Percentiles rank a stretch among this genome's conserved stretches.
Evolutionary conservation across 208 protist genomes (phyloP).

Genomic region (Angomonas deanei): DNA sequence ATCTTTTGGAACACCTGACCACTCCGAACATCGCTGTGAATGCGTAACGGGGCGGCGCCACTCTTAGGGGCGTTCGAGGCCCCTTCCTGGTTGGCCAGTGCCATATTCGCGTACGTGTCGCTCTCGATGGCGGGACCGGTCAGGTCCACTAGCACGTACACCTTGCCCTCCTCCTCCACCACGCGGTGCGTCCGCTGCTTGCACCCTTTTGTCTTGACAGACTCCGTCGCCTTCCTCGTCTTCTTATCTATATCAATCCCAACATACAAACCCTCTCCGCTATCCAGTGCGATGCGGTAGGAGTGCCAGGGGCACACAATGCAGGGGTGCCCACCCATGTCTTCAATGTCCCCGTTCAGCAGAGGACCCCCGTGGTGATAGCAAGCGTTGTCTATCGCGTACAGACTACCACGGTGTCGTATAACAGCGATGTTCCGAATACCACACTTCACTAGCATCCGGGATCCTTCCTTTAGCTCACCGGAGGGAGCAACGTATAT

Average conservation of each 20-base stretch:
- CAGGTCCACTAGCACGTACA: slow-evolving; percentile 62
- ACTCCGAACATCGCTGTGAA: slow-evolving; percentile 54
- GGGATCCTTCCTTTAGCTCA: slow-evolving; percentile 37
- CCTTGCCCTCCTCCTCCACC: slow-evolving; percentile 49
- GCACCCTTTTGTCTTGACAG: slow-evolving; percentile 70
- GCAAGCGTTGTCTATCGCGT: slow-evolving; percentile 89
- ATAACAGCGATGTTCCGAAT: slow-evolving; percentile 82
- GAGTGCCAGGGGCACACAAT: slow-evolving; percentile 89
- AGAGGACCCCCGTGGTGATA: slow-evolving; percentile 90
- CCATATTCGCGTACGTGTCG: slow-evolving; percentile 75
- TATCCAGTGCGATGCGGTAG: slow-evolving; percentile 87
- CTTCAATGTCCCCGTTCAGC: slow-evolving; percentile 88
- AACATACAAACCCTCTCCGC: slow-evolving; percentile 83
- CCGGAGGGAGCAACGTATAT: slow-evolving; percentile 23
- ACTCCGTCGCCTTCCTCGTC: slow-evolving; percentile 26
- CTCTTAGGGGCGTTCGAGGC: slow-evolving; percentile 28
- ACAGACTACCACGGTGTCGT: slow-evolving; percentile 51
- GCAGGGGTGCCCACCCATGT: slow-evolving; percentile 82
- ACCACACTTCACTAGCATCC: slow-evolving; percentile 72
- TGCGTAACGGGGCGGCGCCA: slow-evolving; percentile 7
- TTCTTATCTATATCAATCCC: slow-evolving; percentile 41
- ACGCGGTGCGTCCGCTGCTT: slow-evolving; percentile 81
- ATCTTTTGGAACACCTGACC: slow-evolving; percentile 50
- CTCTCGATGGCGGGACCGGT: slow-evolving; percentile 47
- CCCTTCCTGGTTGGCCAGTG: slow-evolving; percentile 56